Evolutionary conservation across 2,329 filamentous ascomycete genomes (phyloP).

Genomic region (Fusarium longipes): DNA sequence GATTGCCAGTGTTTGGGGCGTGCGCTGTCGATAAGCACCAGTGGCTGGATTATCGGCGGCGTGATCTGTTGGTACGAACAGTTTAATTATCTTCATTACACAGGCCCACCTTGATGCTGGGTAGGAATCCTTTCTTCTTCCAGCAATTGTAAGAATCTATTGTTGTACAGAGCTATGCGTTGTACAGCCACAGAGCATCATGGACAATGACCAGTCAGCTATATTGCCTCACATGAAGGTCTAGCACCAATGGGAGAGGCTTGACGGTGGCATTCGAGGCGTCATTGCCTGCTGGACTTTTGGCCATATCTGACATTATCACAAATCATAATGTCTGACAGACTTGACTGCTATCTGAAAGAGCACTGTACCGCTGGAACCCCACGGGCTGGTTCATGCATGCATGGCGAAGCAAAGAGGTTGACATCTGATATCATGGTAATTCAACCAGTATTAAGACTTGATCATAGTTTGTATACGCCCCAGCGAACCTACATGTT

Average conservation of each 20-base stretch:
- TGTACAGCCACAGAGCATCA: slow-evolving; percentile 5
- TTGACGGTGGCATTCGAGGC: slow-evolving; percentile 1
- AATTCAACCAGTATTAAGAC: slow-evolving; percentile 7
- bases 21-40: slow-evolving; percentile 27
- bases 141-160: slow-evolving; percentile 7
- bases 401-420: not conserved
- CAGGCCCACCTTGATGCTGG: slow-evolving; percentile 16
- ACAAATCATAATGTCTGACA: slow-evolving; percentile 28
- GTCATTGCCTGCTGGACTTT: slow-evolving; percentile 9
- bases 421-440: slow-evolving; percentile 11
- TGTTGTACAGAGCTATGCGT: slow-evolving; percentile 4
- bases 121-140: slow-evolving; percentile 19
- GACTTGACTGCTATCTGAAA: slow-evolving; percentile 5
- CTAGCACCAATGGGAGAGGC: slow-evolving; percentile 17
- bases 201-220: slow-evolving; percentile 26
- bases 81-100: slow-evolving; percentile 33
- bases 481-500: not conserved
- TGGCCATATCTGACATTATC: slow-evolving; percentile 22
- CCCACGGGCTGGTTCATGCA: slow-evolving; percentile 14
- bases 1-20: slow-evolving; percentile 24
- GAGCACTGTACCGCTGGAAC: not conserved
- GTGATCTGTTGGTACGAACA: slow-evolving; percentile 9
- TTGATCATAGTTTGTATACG: slow-evolving; percentile 29
- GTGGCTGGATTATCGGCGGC: slow-evolving; percentile 15
- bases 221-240: slow-evolving; percentile 23